Base-by-base conservation (phyloP, 2,329 filamentous ascomycete species). In the Pseudogymnoascus sp. region DNA sequence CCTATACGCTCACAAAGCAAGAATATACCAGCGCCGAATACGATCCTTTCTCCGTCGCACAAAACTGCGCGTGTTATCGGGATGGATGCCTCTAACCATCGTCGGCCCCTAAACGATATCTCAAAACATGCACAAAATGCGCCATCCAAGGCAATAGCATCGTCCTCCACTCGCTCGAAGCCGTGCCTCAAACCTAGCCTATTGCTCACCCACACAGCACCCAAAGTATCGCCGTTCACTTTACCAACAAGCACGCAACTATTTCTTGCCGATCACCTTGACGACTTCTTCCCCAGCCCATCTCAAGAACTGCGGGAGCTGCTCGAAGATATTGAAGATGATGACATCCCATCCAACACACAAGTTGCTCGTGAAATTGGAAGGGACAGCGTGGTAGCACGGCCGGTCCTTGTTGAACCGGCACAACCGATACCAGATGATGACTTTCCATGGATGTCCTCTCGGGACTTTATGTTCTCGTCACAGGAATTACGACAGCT, bases 221-320 rank as follows among this genome's bases (percentile, higher is more conserved):
- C 35, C 11, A n/a, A 10, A 14, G 14, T 12, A 7, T 37, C 14
- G 56, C 37, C 61, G 28, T 33, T 33, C 1, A 5, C 8, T 5
- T 26, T 67, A 1, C 72, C 68, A 16, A 76, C 76, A 73, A 28
- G 81, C 80, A 85, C 82, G 0, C 83, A 84, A 65, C 74, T 78
- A 7, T 83, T 85, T n/a, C 72, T 84, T 7, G 72, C 77, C 31
- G 68, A 70, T 41, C 76, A 82, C 64, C 68, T 81, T 6, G 81
- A 84, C 40, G 81, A 84, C 62, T 78, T 84, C 65, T 81, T 84
- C 50, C 82, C 82, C 0, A 81, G 78, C n/a, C 77, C 81, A 0
- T 84, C 82, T 0, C 84, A 87, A 68, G 80, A 84, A 69, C 75
- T 77, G 6, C 75, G 78, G 16, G 83, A 86, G 69, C 72, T 86